Base-by-base conservation (phyloP, 257 asterid genomes). In the Nicotiana tabacum region DNA sequence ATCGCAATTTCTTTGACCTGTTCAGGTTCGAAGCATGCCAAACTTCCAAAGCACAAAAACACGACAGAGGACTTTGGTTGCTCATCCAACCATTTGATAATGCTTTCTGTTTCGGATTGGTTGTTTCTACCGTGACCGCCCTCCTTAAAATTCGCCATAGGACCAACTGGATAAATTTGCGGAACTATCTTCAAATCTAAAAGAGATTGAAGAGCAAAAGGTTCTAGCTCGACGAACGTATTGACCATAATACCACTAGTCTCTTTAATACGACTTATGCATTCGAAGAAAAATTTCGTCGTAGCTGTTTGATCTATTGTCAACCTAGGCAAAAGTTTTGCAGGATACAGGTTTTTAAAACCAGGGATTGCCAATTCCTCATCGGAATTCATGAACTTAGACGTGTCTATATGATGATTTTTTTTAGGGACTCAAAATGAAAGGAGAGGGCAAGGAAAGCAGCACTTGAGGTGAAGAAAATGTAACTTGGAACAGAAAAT, bases 211-310 rank as follows among this genome's bases (percentile, higher is more conserved):
- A 90, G 48, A 15, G 89, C 82, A 58, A 17, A 37, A 0, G 85
- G 13, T 70, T 90, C 95, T n/a, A 91, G 87, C 15, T 88, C 93
- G 1, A 55, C 24, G 51, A 90, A 89, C 0, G 92, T 89, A 84
- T 92, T 92, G 29, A 89, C 57, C 6, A 92, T 65, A 3, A 92
- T 81, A 3, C 92, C 93, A 30, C 69, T 89, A 1, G 67, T 60
- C 27, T 84, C 77, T 76, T 78, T 78, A 24, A 56, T 18, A 0
- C 57, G 66, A 21, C 30, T 78, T 9, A 58, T 9, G 5, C 0
- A 29, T 17, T 78, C 24, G 7, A 58, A 78, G 24, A 78, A 78
- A 10, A 5, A 1, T 4, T 29, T 53, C 21, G 21, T 10, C 4
- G 6, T 83, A 12, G 46, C 80, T 24, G 51, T 55, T 84, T 70